Evolutionary conservation across 441 rosid species (phyloP).

Genomic region (Adansonia madagascariensis): DNA sequence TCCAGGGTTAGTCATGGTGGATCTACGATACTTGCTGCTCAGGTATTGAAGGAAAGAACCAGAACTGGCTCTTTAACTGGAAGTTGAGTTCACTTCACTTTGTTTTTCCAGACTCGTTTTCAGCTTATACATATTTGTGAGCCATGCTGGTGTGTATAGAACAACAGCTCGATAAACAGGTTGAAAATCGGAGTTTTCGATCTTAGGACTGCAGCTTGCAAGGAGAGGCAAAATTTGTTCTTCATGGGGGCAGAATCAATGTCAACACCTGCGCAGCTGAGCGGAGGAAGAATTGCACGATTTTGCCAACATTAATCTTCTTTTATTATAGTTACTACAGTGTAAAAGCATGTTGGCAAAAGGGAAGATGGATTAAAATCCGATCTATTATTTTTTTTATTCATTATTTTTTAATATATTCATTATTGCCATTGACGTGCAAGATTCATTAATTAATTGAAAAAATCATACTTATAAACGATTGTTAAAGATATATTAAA

Average conservation of each 20-base stretch:
- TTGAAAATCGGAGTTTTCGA: neutral
- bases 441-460: no score
- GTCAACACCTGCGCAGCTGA: neutral
- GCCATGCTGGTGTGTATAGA: no score
- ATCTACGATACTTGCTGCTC: slow-evolving; percentile 81
- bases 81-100: slow-evolving; percentile 24
- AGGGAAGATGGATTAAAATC: no score
- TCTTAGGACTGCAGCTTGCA: neutral
- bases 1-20: slow-evolving; percentile 97
- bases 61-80: slow-evolving; percentile 24
- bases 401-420: no score
- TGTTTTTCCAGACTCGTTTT: neutral
- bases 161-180: no score
- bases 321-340: neutral
- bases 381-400: no score
- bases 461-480: no score
- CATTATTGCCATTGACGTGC: no score
- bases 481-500: no score
- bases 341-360: no score
- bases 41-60: slow-evolving; percentile 51
- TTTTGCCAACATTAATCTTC: neutral
- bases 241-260: no score
- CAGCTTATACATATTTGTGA: neutral
- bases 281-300: neutral
- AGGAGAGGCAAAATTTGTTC: neutral